Percentiles rank a stretch among this genome's conserved stretches.
These are phyloP conservation scores for Xerocomus potaroensis DNA, from an alignment of 768 basidiomycete species.

Conservation along the genomic window DNA sequence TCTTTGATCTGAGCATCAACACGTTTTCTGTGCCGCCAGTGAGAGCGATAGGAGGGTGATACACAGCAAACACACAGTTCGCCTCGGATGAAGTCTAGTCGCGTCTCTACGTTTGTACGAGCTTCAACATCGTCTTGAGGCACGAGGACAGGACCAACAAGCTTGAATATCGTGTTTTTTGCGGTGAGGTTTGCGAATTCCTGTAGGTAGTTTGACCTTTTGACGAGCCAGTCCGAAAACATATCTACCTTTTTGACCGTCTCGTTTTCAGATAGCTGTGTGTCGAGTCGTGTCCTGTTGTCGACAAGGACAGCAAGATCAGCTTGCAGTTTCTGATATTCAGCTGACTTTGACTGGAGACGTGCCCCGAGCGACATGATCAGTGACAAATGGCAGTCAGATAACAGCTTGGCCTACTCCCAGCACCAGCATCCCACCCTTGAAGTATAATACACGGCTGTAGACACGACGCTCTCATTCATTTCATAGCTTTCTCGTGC, in stretches of 20 bases:
- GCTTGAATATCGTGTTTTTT: conserved; percentile 83
- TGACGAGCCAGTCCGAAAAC: neutral
- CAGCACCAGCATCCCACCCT: too few species aligned
- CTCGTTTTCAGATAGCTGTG: conserved; percentile 89
- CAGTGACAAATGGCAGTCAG: conserved; percentile 1
- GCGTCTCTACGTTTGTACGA: conserved; percentile 81
- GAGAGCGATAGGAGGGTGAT: conserved; percentile 1
- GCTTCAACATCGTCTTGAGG: conserved; percentile 88
- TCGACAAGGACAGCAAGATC: conserved; percentile 74
- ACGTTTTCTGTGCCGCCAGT: conserved; percentile 51
- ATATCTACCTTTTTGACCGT: conserved; percentile 74
- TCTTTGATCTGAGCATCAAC: conserved; percentile 83
- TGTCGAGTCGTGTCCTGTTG: conserved; percentile 80
- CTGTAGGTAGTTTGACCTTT: conserved; percentile 36
- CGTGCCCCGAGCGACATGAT: conserved; percentile 53
- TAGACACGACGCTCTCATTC: too few species aligned
- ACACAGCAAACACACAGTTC: conserved; percentile 64
- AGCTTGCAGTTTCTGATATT: conserved; percentile 77
- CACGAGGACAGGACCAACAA: conserved; percentile 86
- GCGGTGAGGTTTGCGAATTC: conserved; percentile 76
- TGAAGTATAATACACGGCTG: too few species aligned
- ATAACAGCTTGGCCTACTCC: too few species aligned
- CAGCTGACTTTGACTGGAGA: conserved; percentile 64
- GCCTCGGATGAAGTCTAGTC: conserved; percentile 80
- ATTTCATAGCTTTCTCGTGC: too few species aligned